phyloP scores from a whole-genome alignment of 108 stramenopile species.

The Poteriospumella lacustris region DNA sequence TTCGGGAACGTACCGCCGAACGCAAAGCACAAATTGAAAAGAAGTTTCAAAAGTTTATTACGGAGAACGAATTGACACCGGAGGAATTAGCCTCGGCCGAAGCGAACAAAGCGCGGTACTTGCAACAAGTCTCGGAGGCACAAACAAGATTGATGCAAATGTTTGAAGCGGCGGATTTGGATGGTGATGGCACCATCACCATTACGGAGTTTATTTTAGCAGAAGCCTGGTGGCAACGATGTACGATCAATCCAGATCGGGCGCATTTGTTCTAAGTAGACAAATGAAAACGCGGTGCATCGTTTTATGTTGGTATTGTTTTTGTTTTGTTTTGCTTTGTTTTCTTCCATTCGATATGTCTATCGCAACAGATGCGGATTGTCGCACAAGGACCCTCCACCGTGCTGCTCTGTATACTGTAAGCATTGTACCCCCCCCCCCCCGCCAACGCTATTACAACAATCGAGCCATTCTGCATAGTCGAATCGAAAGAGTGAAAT shows the following conservation, averaged over 20 bases:
- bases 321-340: no score
- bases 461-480: no score
- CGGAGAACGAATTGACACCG: not conserved
- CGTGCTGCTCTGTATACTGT: no score
- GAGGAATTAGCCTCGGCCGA: not conserved
- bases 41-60: not conserved
- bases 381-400: no score
- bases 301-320: no score
- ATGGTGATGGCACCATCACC: not conserved
- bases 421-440: no score
- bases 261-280: slow-evolving; percentile 27
- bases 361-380: no score
- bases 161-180: slow-evolving; percentile 11
- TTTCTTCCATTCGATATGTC: no score
- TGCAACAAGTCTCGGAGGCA: not conserved
- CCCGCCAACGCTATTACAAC: no score
- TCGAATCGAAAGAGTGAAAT: no score
- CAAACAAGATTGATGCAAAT: not conserved
- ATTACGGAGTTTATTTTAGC: slow-evolving; percentile 21
- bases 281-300: no score
- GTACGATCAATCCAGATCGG: slow-evolving; percentile 16
- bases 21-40: not conserved
- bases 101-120: not conserved
- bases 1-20: not conserved
- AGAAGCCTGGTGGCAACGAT: slow-evolving; percentile 25